These are phyloP conservation scores for Coniferiporia sulphurascens DNA, from an alignment of 1,284 basidiomycete species.

Conservation along the genomic window DNA sequence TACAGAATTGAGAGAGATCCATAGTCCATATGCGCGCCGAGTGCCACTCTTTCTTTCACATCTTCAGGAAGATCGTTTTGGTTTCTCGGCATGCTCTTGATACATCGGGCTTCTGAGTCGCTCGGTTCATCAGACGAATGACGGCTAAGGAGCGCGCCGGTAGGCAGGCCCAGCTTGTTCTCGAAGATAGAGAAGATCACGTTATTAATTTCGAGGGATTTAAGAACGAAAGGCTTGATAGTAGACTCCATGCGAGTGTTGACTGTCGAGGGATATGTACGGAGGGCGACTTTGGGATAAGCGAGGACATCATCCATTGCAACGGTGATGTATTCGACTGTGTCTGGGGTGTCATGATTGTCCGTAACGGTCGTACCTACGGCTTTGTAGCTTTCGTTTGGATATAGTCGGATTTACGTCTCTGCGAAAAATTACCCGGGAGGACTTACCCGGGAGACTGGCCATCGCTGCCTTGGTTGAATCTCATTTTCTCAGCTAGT, in stretches of 20 bases:
- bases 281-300: constrained; percentile 45
- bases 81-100: not conserved
- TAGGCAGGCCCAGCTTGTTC: constrained; percentile 47
- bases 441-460: constrained; percentile 49
- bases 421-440: not conserved
- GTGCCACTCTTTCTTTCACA: constrained; percentile 51
- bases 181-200: constrained; percentile 53
- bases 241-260: constrained; percentile 44
- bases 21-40: constrained; percentile 51
- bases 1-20: constrained; percentile 53
- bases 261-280: constrained; percentile 52
- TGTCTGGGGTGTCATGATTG: constrained; percentile 33
- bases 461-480: constrained; percentile 61
- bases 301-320: constrained; percentile 60
- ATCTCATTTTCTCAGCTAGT: constrained; percentile 57
- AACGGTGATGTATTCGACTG: constrained; percentile 61
- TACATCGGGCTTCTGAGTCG: not conserved
- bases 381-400: constrained; percentile 51
- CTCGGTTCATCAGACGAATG: constrained; percentile 38
- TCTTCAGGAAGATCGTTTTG: not conserved
- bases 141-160: constrained; percentile 41
- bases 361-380: constrained; percentile 52
- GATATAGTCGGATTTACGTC: not conserved
- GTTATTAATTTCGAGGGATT: constrained; percentile 51
- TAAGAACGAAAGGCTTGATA: constrained; percentile 50